Conservation (phyloP, 768 basidiomycete species). For the Mycena crocata region DNA sequence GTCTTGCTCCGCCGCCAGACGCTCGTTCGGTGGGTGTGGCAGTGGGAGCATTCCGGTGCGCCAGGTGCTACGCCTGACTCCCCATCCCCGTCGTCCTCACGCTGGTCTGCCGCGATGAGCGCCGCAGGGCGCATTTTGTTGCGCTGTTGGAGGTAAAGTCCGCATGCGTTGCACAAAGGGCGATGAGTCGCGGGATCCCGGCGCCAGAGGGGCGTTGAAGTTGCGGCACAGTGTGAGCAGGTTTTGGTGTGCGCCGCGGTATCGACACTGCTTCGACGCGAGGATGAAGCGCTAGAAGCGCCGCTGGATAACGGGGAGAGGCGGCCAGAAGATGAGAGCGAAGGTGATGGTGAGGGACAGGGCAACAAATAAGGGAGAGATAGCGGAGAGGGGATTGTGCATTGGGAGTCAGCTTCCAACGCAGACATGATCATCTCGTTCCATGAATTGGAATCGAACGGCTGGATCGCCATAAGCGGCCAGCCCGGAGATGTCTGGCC, state of each 20-base stretch:
- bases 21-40: constrained; percentile 20
- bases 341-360: constrained; percentile 2
- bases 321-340: not conserved
- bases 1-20: constrained; percentile 27
- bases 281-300: not conserved
- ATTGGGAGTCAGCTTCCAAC: not conserved
- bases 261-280: not conserved
- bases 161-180: constrained; percentile 16
- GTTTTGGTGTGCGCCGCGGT: not conserved
- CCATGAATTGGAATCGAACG: constrained; percentile 13
- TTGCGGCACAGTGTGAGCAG: constrained; percentile 22
- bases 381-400: constrained; percentile 1
- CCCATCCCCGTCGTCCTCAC: not conserved
- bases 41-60: constrained; percentile 22
- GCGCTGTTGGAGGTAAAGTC: constrained; percentile 23
- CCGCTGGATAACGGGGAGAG: not conserved
- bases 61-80: not conserved
- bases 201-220: constrained; percentile 24
- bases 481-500: not conserved
- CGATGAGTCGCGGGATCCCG: constrained; percentile 18
- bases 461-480: not conserved
- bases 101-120: constrained; percentile 22
- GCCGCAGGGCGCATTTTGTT: constrained; percentile 21
- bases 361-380: not conserved
- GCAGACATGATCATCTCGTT: constrained; percentile 14